These are phyloP conservation scores for Elongisporangium prolatum DNA, from an alignment of 352 stramenopile species.

Conservation along the genomic window DNA sequence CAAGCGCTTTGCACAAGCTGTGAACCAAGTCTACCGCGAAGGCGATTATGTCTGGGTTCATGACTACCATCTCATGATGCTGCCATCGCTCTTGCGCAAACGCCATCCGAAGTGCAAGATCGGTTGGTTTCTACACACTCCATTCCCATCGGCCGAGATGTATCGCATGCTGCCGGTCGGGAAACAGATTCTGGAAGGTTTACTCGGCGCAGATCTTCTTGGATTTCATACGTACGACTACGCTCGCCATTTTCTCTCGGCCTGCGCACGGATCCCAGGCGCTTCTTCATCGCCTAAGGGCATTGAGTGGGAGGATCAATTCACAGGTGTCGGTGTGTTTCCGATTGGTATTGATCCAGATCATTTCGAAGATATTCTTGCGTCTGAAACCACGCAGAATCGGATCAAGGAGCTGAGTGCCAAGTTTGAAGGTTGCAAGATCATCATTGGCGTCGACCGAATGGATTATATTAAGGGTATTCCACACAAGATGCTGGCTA, in stretches of 20 bases:
- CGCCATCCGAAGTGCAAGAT: constrained; percentile 72
- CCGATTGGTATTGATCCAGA: constrained; percentile 85
- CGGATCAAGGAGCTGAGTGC: constrained; percentile 51
- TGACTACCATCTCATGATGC: constrained; percentile 88
- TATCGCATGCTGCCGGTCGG: constrained; percentile 82
- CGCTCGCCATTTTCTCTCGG: constrained; percentile 78
- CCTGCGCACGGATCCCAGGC: constrained; percentile 67
- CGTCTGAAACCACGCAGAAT: constrained; percentile 38
- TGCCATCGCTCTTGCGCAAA: constrained; percentile 72
- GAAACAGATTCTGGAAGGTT: constrained; percentile 68
- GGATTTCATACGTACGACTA: constrained; percentile 89
- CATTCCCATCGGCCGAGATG: constrained; percentile 83
- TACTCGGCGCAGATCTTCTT: constrained; percentile 77
- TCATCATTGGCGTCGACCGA: constrained; percentile 83
- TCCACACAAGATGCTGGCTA: constrained; percentile 78
- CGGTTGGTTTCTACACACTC: constrained; percentile 87
- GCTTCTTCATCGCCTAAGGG: constrained; percentile 74
- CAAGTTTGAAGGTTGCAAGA: constrained; percentile 70
- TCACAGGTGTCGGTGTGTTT: constrained; percentile 76
- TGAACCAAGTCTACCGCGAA: constrained; percentile 73
- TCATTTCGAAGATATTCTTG: constrained; percentile 68
- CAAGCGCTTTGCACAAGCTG: constrained; percentile 74
- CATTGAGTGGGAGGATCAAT: constrained; percentile 77
- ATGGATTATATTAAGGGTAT: constrained; percentile 90
- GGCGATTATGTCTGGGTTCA: constrained; percentile 88